Evolutionary conservation across 2,329 filamentous ascomycete species (phyloP).

Genomic region (Trichoderma arundinaceum): DNA sequence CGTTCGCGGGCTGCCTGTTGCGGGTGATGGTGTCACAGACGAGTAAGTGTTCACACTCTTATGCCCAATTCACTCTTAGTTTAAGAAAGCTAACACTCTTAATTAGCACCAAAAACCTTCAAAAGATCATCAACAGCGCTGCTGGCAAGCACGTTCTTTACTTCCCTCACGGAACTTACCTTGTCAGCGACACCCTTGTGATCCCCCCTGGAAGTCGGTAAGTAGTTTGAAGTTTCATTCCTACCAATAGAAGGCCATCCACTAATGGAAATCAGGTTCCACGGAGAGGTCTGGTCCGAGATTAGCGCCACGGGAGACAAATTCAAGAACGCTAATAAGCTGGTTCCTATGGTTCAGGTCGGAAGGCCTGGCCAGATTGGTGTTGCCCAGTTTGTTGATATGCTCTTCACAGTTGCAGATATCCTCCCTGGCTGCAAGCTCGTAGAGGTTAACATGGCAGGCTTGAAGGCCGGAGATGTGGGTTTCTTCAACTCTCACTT

Average conservation of each 20-base stretch:
- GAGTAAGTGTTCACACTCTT: slow-evolving; percentile 39
- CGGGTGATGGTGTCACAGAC: slow-evolving; percentile 49
- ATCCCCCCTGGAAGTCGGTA: slow-evolving; percentile 39
- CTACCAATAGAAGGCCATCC: not conserved
- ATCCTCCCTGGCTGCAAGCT: slow-evolving; percentile 47
- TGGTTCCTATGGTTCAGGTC: slow-evolving; percentile 55
- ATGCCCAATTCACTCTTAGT: not conserved
- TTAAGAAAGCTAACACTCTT: not conserved
- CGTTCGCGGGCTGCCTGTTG: slow-evolving; percentile 47
- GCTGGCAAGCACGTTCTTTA: slow-evolving; percentile 47
- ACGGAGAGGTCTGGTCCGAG: slow-evolving; percentile 35
- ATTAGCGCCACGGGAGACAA: slow-evolving; percentile 51
- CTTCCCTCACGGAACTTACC: slow-evolving; percentile 53
- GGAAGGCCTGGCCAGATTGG: slow-evolving; percentile 55
- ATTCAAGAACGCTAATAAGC: slow-evolving; percentile 52
- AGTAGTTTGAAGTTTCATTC: not conserved
- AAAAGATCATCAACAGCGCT: slow-evolving; percentile 33
- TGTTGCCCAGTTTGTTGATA: slow-evolving; percentile 55
- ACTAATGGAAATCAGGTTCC: slow-evolving; percentile 12
- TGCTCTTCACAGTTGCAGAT: slow-evolving; percentile 55
- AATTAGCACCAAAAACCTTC: slow-evolving; percentile 32
- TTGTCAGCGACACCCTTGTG: slow-evolving; percentile 61
- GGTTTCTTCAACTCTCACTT: slow-evolving; percentile 54
- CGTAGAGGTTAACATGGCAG: slow-evolving; percentile 56
- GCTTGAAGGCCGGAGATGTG: slow-evolving; percentile 51